Conservation (phyloP, 169 alveolate species). For the Plasmodium ovale region DNA sequence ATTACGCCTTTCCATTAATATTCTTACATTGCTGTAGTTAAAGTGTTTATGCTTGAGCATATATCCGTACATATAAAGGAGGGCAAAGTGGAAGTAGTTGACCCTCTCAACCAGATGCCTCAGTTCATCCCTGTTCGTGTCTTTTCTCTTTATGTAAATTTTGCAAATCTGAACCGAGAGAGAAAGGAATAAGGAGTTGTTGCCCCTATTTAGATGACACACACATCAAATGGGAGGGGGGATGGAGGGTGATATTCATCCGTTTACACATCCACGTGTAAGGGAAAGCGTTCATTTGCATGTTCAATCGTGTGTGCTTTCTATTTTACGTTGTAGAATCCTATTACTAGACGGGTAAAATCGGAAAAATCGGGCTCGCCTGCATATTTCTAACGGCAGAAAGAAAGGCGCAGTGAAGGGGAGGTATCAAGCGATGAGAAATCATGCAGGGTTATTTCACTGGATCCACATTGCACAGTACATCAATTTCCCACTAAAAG, state of each 20-base stretch:
- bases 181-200: background rate
- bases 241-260: no score
- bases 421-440: background rate
- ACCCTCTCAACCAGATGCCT: constrained; percentile 41
- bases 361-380: constrained; percentile 73
- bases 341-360: constrained; percentile 47
- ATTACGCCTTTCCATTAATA: background rate
- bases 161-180: constrained; percentile 26
- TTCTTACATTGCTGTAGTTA: constrained; percentile 52
- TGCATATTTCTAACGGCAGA: constrained; percentile 23
- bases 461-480: no score
- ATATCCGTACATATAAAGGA: constrained; percentile 32
- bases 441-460: background rate
- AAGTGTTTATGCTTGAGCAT: constrained; percentile 45
- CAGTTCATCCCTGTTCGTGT: constrained; percentile 18
- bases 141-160: constrained; percentile 39
- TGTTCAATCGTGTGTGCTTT: background rate
- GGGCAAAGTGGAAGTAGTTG: constrained; percentile 36
- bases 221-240: no score
- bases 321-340: constrained; percentile 38
- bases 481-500: no score
- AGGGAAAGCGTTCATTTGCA: background rate
- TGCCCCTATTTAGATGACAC: no score
- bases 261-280: no score
- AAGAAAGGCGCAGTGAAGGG: background rate